These are phyloP conservation scores for Venturiaceae sp. DNA, from an alignment of 2,329 filamentous ascomycete species.

Conservation along the genomic window DNA sequence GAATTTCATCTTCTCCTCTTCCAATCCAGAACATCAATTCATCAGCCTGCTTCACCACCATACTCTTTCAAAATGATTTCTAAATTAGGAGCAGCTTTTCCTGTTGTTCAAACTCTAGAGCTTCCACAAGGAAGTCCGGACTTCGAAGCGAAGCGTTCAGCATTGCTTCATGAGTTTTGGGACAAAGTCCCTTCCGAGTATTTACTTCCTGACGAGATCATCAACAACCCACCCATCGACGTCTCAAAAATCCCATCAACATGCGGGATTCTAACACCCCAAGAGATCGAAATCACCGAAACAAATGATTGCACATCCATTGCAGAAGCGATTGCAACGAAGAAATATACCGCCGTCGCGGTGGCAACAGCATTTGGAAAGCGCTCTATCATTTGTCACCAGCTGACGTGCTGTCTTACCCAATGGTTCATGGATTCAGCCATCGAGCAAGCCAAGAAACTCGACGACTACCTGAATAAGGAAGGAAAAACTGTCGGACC, in stretches of 20 bases:
- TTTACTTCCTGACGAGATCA: constrained; percentile 1
- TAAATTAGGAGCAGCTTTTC: not conserved
- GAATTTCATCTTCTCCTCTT: too few species aligned
- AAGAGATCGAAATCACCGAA: constrained; percentile 40
- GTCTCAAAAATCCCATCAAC: constrained; percentile 13
- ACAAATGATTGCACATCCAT: constrained; percentile 29
- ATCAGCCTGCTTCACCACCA: too few species aligned
- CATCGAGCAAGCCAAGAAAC: constrained; percentile 19
- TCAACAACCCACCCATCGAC: constrained; percentile 13
- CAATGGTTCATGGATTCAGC: constrained; percentile 27
- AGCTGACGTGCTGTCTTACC: constrained; percentile 25
- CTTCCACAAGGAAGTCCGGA: constrained; percentile 14
- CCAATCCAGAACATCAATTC: too few species aligned
- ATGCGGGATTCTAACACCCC: not conserved
- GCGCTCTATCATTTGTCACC: constrained; percentile 16
- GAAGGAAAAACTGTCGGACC: constrained; percentile 39
- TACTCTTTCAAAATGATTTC: too few species aligned
- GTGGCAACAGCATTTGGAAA: constrained; percentile 35
- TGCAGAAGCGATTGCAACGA: constrained; percentile 28
- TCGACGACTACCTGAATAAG: constrained; percentile 14
- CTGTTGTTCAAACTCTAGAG: constrained; percentile 10
- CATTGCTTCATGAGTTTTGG: constrained; percentile 13
- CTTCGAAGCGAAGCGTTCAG: constrained; percentile 13
- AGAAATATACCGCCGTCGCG: constrained; percentile 24
- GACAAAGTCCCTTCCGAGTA: constrained; percentile 5